Evolutionary conservation across 2,329 filamentous ascomycete species (phyloP).

Genomic region (Harringtonia lauricola): DNA sequence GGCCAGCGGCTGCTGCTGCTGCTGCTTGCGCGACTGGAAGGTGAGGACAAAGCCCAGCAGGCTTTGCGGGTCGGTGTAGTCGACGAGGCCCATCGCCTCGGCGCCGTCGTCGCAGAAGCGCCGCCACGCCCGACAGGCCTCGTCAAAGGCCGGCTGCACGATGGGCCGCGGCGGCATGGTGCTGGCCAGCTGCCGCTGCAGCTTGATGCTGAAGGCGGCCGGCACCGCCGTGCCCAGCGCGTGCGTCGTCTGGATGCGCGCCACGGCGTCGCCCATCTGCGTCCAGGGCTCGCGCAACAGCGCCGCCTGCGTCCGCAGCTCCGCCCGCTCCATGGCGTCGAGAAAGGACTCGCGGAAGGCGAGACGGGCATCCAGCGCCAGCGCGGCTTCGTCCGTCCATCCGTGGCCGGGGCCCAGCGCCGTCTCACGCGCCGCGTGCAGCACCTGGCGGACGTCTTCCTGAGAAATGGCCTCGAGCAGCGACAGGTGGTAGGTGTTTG

Average conservation of each 20-base stretch:
- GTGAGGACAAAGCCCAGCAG: constrained; percentile 63
- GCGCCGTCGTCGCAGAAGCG: constrained; percentile 62
- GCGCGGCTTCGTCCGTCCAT: constrained; percentile 27
- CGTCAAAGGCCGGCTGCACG: constrained; percentile 62
- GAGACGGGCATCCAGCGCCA: constrained; percentile 55
- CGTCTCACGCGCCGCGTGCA: constrained; percentile 43
- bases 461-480: constrained; percentile 56
- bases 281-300: constrained; percentile 40
- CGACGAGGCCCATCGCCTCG: constrained; percentile 55
- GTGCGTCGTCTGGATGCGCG: constrained; percentile 47
- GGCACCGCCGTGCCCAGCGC: constrained; percentile 53
- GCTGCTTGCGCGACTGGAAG: constrained; percentile 69
- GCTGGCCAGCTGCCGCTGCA: constrained; percentile 85
- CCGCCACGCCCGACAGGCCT: constrained; percentile 59
- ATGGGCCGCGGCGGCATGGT: constrained; percentile 90
- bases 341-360: constrained; percentile 56
- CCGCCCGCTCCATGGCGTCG: constrained; percentile 36
- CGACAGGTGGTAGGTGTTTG: constrained; percentile 75
- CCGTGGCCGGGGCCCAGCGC: constrained; percentile 29
- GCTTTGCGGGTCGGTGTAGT: constrained; percentile 57
- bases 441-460: constrained; percentile 39
- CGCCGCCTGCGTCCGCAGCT: constrained; percentile 32
- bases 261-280: constrained; percentile 37
- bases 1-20: constrained; percentile 71
- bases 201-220: constrained; percentile 78